phyloP scores from a whole-genome alignment of 1,139 yeast genomes.

The Schizosaccharomyces versatilis region DNA sequence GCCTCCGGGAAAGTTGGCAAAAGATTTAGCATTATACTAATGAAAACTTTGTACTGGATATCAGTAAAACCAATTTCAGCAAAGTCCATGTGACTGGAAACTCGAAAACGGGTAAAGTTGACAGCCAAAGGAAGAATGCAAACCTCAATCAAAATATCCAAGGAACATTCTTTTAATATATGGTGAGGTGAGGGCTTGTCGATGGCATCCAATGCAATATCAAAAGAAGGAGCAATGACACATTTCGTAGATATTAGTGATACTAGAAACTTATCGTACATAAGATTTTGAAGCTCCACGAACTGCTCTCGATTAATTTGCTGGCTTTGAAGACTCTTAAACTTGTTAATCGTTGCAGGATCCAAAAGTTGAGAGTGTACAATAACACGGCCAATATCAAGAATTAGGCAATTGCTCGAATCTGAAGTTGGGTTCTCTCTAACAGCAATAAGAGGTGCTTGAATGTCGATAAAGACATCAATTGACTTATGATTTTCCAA shows the following conservation, averaged over 20 bases:
- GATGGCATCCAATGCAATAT: slow-evolving; percentile 51
- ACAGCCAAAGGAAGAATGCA: slow-evolving; percentile 69
- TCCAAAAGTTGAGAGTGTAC: slow-evolving; percentile 65
- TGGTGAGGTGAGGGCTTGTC: slow-evolving; percentile 17
- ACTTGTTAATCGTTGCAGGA: slow-evolving; percentile 46
- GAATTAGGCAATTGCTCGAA: slow-evolving; percentile 76
- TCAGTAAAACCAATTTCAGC: slow-evolving; percentile 59
- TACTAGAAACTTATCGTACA: slow-evolving; percentile 74
- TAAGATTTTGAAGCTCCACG: slow-evolving; percentile 44
- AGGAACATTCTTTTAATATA: background rate
- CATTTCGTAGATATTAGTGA: slow-evolving; percentile 55
- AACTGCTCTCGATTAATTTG: slow-evolving; percentile 32
- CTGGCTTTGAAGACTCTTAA: slow-evolving; percentile 42
- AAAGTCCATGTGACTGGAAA: slow-evolving; percentile 59
- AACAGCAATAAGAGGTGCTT: slow-evolving; percentile 73
- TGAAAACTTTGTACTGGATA: slow-evolving; percentile 67
- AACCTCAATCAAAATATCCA: slow-evolving; percentile 52
- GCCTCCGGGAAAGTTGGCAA: slow-evolving; percentile 30
- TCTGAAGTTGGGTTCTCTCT: slow-evolving; percentile 64
- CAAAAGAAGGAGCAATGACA: slow-evolving; percentile 62
- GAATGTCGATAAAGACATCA: slow-evolving; percentile 64
- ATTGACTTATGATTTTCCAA: slow-evolving; percentile 84
- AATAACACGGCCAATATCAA: slow-evolving; percentile 92
- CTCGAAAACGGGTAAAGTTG: slow-evolving; percentile 35
- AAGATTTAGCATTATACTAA: slow-evolving; percentile 51